Evolutionary conservation across 2,329 filamentous ascomycete species (phyloP).

Genomic region (Aspergillus latus): DNA sequence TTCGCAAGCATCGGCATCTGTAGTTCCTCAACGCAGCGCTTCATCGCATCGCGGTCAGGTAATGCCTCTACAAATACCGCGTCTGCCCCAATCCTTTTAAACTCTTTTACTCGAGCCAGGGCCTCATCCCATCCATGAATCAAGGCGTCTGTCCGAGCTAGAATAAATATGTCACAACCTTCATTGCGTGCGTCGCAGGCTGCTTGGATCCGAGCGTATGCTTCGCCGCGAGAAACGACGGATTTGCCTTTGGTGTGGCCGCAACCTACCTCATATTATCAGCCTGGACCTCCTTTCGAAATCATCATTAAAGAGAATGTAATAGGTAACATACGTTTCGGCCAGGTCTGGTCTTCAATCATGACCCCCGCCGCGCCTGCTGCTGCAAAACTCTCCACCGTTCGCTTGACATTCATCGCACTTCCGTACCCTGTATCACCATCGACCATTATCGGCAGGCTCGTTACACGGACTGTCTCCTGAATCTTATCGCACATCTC

Average conservation of each 20-base stretch:
- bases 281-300: background rate
- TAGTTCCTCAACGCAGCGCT: constrained; percentile 38
- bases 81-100: constrained; percentile 47
- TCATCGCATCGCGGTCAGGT: constrained; percentile 47
- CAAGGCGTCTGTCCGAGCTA: constrained; percentile 47
- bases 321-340: constrained; percentile 40
- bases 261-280: constrained; percentile 32
- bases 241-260: constrained; percentile 50
- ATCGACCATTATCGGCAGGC: constrained; percentile 47
- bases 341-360: constrained; percentile 54
- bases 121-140: constrained; percentile 47
- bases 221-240: constrained; percentile 48
- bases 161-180: constrained; percentile 48
- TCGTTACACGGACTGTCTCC: constrained; percentile 41
- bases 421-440: constrained; percentile 52
- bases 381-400: constrained; percentile 46
- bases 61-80: constrained; percentile 50
- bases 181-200: constrained; percentile 49
- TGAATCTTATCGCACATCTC: constrained; percentile 50
- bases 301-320: background rate
- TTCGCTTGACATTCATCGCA: constrained; percentile 49
- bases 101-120: constrained; percentile 43
- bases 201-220: constrained; percentile 49
- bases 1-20: constrained; percentile 47
- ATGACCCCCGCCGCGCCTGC: constrained; percentile 42